Conservation (phyloP, 306 rosid genomes). For the Castanospermum australe region DNA sequence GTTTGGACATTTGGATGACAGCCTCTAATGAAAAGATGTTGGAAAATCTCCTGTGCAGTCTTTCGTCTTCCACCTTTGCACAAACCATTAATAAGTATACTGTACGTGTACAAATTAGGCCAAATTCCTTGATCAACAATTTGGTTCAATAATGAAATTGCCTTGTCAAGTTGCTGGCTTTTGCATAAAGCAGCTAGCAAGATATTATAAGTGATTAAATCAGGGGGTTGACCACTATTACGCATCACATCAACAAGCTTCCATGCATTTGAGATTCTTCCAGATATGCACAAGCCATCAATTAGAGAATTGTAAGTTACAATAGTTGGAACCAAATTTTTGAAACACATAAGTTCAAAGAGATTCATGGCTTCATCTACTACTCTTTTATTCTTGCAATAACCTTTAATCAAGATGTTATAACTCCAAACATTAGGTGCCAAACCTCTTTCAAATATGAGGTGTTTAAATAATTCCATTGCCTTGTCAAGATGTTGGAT, state of each 20-base stretch:
- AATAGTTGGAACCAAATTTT: neutral
- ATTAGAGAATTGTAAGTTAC: neutral
- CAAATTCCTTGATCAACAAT: neutral
- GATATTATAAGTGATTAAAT: neutral
- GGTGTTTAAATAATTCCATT: too few relatives aligned
- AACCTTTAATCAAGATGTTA: neutral
- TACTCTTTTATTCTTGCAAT: neutral
- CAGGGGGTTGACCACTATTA: too few relatives aligned
- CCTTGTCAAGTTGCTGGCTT: neutral
- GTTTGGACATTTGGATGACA: neutral
- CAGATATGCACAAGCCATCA: neutral
- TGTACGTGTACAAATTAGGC: neutral
- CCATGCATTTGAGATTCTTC: neutral
- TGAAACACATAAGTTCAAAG: neutral
- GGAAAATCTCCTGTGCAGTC: neutral
- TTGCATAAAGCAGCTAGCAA: neutral
- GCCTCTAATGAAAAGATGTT: neutral
- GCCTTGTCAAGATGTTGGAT: too few relatives aligned
- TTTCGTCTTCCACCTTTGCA: neutral
- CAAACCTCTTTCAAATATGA: too few relatives aligned
- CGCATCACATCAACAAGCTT: neutral
- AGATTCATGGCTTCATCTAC: slow-evolving; percentile 7
- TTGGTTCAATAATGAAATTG: neutral
- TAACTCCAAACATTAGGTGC: neutral
- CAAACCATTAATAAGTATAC: neutral